Base-by-base conservation (phyloP, 768 basidiomycete species). In the Austroboletus eburneus region DNA sequence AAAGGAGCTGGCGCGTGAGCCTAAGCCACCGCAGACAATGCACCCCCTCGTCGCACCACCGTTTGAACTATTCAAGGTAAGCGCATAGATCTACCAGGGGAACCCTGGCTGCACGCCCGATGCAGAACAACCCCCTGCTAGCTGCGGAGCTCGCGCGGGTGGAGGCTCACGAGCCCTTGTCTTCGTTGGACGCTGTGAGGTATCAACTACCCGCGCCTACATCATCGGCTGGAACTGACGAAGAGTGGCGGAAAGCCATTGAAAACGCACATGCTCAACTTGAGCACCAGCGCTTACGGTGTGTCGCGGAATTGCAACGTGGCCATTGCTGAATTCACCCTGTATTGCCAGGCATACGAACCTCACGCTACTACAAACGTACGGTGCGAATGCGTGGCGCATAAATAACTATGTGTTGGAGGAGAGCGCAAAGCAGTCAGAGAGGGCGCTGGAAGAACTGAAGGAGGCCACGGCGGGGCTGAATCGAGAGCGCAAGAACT, bases 321-420 rank as follows among this genome's bases (percentile, higher is more conserved):
- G 40, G 9, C 7, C 24, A 32, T 16, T 24, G 24, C 6, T 21
- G 16, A 29, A 34, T 42, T 60, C 5, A 55, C 44, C 30, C 45
- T 21, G 33, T 37, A 42, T 44, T 49, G 55, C 8, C 22, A 95
- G 94, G 52, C 82, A 87, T 55, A 85, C 83, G 18, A 97, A 96
- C 70, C 68, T 91, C 42, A 78, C 83, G 3, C 71, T 98, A 24
- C 68, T 94, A 27, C 84, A 92, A 62, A 84, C 81, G 27, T 93
- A 95, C 59, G 95, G 89, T 4, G 70, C 85, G 16, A 97, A 98
- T 71, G 86, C 88, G 12, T 95, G 90, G 87, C 80, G 87, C 51
- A 82, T 93, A 66, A 83, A 90, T 61, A 98, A 97, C 66, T 92
- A 91, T 59, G 73, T 88, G 25, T 69, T 93, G 20, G 91, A 95